Evolutionary conservation across 139 green algal genomes (phyloP).

Genomic region (Tetradesmus lagerheimii): DNA sequence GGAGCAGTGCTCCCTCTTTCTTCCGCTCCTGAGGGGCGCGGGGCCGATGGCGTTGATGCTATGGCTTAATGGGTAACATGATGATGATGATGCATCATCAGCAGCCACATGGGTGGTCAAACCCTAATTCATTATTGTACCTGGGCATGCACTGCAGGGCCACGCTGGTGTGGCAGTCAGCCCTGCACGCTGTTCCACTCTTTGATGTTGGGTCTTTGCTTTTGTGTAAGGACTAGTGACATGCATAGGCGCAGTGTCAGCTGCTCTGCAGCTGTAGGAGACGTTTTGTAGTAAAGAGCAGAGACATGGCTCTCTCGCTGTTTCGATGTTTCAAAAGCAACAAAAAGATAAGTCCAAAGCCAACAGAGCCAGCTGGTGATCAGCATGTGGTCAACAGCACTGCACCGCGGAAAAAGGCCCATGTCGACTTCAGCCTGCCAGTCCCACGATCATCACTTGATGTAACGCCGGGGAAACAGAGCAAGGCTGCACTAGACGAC

Average conservation of each 20-base stretch:
- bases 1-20: too few species aligned
- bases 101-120: too few species aligned
- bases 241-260: neutral
- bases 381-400: neutral
- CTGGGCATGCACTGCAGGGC: too few species aligned
- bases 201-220: too few species aligned
- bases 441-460: neutral
- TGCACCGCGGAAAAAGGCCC: neutral
- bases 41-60: too few species aligned
- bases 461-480: neutral
- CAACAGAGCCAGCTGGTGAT: neutral
- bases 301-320: neutral
- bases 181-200: too few species aligned
- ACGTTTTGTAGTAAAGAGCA: neutral
- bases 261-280: neutral
- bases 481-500: neutral
- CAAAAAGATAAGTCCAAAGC: neutral
- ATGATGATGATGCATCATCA: too few species aligned
- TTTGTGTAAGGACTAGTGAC: too few species aligned
- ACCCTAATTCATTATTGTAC: too few species aligned
- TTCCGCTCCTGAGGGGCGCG: too few species aligned
- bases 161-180: too few species aligned
- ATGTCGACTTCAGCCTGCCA: neutral
- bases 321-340: neutral
- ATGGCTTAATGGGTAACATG: too few species aligned